phyloP scores from a whole-genome alignment of 176 grass and related monocot species.

The Paspalum vaginatum region DNA sequence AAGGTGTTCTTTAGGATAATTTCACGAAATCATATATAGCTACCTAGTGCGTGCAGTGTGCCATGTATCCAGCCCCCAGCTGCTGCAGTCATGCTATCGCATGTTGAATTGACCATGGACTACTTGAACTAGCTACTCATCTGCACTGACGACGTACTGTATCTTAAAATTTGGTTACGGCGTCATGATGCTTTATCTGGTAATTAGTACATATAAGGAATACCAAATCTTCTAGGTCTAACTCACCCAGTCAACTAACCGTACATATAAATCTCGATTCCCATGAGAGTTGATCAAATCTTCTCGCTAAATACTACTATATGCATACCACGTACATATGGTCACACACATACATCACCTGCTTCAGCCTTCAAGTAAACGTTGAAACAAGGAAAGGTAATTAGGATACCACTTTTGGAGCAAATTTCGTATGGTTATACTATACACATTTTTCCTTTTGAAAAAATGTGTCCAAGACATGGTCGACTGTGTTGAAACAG shows the following conservation, averaged over 20 bases:
- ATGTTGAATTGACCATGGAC: constrained; percentile 14
- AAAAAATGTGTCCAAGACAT: background rate
- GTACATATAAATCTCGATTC: background rate
- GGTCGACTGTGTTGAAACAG: constrained; percentile 24
- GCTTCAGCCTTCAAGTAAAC: too few relatives aligned
- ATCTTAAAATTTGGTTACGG: background rate
- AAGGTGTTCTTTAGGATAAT: background rate
- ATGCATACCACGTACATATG: too few relatives aligned
- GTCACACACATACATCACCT: too few relatives aligned
- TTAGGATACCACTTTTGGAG: background rate
- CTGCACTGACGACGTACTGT: background rate
- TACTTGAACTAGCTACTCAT: background rate
- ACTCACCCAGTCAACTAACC: background rate
- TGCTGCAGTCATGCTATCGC: constrained; percentile 10
- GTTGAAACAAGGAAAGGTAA: background rate
- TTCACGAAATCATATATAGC: background rate
- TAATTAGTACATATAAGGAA: background rate
- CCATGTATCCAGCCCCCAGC: background rate
- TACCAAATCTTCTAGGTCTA: background rate
- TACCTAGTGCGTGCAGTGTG: background rate
- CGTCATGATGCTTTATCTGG: background rate
- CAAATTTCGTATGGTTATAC: background rate
- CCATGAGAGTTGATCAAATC: constrained; percentile 23
- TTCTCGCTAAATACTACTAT: too few relatives aligned
- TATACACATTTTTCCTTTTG: background rate